phyloP scores from a whole-genome alignment of 495 filamentous ascomycete genomes.

The Penicillium roqueforti region DNA sequence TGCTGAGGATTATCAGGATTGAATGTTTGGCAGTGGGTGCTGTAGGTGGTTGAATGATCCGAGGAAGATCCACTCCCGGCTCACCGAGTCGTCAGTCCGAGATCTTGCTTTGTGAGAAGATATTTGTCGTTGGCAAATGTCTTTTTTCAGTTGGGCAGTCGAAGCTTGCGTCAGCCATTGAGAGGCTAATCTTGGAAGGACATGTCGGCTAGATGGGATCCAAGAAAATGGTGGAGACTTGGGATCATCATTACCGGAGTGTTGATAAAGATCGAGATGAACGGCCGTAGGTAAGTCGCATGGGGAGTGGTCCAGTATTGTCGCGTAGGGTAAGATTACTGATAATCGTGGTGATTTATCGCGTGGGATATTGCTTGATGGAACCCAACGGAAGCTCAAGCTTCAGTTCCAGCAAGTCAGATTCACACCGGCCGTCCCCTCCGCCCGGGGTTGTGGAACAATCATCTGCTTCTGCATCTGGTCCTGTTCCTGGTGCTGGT shows the following conservation, averaged over 20 bases:
- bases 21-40: background rate
- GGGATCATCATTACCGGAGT: background rate
- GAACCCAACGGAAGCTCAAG: background rate
- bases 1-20: no score
- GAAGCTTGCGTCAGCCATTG: background rate
- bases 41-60: background rate
- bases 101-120: background rate
- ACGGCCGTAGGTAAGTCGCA: background rate
- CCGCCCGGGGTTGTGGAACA: background rate
- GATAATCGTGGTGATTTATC: background rate
- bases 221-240: background rate
- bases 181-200: background rate
- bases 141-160: background rate
- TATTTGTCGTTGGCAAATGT: background rate
- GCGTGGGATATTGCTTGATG: slow-evolving; percentile 1
- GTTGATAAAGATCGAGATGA: background rate
- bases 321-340: background rate
- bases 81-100: background rate
- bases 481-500: background rate
- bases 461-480: slow-evolving; percentile 9
- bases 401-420: background rate
- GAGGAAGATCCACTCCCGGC: background rate
- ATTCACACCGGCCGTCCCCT: background rate
- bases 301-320: background rate
- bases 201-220: background rate